phyloP scores from a whole-genome alignment of 768 basidiomycete species.

The Lyophyllum semitale region DNA sequence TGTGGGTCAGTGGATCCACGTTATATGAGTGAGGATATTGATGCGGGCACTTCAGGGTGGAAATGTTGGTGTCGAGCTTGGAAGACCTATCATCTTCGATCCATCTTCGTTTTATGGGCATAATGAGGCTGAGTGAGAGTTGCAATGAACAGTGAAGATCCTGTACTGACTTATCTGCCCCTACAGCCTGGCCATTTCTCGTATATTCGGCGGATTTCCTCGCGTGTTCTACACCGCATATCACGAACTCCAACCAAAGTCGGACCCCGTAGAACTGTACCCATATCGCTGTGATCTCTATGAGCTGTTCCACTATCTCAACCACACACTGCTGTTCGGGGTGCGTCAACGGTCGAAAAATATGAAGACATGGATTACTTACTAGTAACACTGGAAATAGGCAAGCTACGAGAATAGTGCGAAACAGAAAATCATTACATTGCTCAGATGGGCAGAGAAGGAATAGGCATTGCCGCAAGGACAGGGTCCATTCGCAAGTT shows the following conservation, averaged over 20 bases:
- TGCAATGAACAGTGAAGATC: too few relatives aligned
- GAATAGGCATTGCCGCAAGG: background rate
- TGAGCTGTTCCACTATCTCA: conserved; percentile 80
- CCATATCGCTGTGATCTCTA: conserved; percentile 68
- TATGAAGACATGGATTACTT: conserved; percentile 6
- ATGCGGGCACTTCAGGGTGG: conserved; percentile 52
- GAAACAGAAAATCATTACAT: conserved; percentile 42
- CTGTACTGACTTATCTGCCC: background rate
- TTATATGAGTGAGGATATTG: background rate
- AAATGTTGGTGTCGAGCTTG: conserved; percentile 65
- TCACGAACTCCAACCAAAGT: conserved; percentile 61
- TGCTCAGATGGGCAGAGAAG: conserved; percentile 18
- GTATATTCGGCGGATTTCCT: conserved; percentile 80
- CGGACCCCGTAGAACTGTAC: conserved; percentile 40
- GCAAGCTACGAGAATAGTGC: conserved; percentile 57
- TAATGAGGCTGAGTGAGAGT: conserved; percentile 75
- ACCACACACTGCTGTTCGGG: conserved; percentile 79
- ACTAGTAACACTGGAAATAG: conserved; percentile 27
- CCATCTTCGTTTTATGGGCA: conserved; percentile 82
- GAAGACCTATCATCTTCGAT: conserved; percentile 72
- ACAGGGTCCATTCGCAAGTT: background rate
- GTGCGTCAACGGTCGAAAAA: conserved; percentile 40
- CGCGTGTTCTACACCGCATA: conserved; percentile 64
- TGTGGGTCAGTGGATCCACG: conserved; percentile 57
- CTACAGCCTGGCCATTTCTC: conserved; percentile 69